These are phyloP conservation scores for Xylaria polymorpha DNA, from an alignment of 2,329 filamentous ascomycete species.

Conservation along the genomic window DNA sequence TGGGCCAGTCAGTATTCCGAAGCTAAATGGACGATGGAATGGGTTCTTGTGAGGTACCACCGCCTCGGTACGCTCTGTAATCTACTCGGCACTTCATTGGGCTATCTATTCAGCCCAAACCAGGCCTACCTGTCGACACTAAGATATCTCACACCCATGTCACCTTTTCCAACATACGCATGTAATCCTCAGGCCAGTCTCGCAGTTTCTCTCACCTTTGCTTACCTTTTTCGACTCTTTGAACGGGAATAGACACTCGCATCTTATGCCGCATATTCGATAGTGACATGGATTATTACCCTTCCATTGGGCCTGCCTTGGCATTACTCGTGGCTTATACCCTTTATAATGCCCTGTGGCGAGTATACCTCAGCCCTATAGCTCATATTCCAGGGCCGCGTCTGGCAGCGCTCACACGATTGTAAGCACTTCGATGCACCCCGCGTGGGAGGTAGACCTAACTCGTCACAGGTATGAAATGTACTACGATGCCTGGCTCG, in stretches of 20 bases:
- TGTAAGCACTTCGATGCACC: constrained; percentile 9
- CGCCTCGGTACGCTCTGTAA: not conserved
- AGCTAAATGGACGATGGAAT: not conserved
- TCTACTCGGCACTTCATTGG: not conserved
- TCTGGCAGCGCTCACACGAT: constrained; percentile 24
- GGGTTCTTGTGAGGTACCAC: not conserved
- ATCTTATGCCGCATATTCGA: not conserved
- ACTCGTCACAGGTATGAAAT: constrained; percentile 26
- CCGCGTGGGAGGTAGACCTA: not conserved
- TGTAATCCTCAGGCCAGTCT: not conserved
- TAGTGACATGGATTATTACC: constrained; percentile 13
- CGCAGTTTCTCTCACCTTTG: not conserved
- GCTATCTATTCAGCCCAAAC: not conserved
- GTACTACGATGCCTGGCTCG: constrained; percentile 30
- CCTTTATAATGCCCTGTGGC: constrained; percentile 25
- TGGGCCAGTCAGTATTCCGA: not conserved
- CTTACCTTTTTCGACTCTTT: not conserved
- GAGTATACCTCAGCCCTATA: constrained; percentile 30
- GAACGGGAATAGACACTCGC: not conserved
- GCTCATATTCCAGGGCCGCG: constrained; percentile 33
- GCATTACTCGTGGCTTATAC: constrained; percentile 14
- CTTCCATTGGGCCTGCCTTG: constrained; percentile 1
- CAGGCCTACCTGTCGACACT: not conserved
- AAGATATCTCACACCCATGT: not conserved
- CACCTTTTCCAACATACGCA: not conserved